Base-by-base conservation (phyloP, 768 basidiomycete species). In the Krasilnikovozyma curviuscula region DNA sequence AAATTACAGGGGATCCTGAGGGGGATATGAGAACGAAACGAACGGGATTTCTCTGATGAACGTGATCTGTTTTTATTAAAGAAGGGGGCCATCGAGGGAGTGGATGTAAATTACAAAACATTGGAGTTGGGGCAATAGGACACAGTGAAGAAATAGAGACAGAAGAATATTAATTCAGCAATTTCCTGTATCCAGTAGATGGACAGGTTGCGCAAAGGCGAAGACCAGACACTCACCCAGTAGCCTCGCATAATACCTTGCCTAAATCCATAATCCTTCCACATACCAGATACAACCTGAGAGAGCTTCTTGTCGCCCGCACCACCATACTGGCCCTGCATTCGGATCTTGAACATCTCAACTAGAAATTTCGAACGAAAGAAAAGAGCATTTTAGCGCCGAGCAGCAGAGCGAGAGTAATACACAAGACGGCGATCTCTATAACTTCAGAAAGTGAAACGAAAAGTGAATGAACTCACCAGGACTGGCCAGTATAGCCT, bases 341-440 rank as follows among this genome's bases (percentile, higher is more conserved):
- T 93, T 16, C 83, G 74, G 25, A 95, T 84, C 66, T 98, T 97
- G 70, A 95, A 95, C 82, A 97, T 84, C 66, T 98, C 93, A 43
- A 86, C 83, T 84, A 52, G 31, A 58, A 45, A 43, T 43, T 35
- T 52, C 14, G 31, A n/a, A 46, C 14, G 34, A 16, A 52, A 23
- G 23, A 8, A 18, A 19, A 23, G 23, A 42, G 19, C 24, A 44
- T 10, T 19, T 33, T 7, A 13, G 6, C 28, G 42, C 19, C 23
- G 27, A 23, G 34, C 5, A 33, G 40, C 23, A 18, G 7, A 21
- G 31, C 9, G 25, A n/a, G 25, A 9, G 33, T 16, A 29, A 7
- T 28, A 16, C 3, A 28, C 24, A 19, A n/a, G 13, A 33, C 6
- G 21, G 18, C 19, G n/a, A 27, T 38, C 30, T 2, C 31, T 25